phyloP scores from a whole-genome alignment of 2,329 filamentous ascomycete species.

The Pseudocercospora musae region DNA sequence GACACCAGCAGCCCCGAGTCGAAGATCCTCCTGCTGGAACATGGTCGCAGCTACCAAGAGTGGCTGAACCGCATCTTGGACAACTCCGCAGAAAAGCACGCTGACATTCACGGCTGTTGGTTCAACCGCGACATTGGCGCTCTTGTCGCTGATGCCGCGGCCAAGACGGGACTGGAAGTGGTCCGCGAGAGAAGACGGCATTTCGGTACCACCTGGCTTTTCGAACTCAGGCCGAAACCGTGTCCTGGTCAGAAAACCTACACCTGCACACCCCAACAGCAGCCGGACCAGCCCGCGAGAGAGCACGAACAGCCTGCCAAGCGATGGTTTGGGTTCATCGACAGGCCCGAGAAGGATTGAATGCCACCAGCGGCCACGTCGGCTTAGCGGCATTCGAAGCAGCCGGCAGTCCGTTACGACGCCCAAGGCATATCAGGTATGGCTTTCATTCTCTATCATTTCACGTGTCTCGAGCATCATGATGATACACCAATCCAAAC shows the following conservation, averaged over 20 bases:
- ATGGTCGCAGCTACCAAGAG: slow-evolving; percentile 47
- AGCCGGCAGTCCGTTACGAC: no score
- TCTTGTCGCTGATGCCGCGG: slow-evolving; percentile 48
- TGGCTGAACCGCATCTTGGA: slow-evolving; percentile 50
- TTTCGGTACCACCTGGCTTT: slow-evolving; percentile 50
- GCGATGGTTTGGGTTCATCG: slow-evolving; percentile 13
- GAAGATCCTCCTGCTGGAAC: slow-evolving; percentile 49
- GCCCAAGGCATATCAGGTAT: no score
- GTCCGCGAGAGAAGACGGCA: slow-evolving; percentile 46
- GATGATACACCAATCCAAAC: slow-evolving; percentile 30
- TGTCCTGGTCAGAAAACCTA: background rate
- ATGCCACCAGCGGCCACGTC: background rate
- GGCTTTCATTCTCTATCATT: background rate
- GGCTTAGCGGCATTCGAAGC: background rate
- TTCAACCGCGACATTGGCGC: slow-evolving; percentile 52
- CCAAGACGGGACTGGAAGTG: slow-evolving; percentile 46
- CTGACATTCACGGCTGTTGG: slow-evolving; percentile 51
- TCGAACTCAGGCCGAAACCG: slow-evolving; percentile 43
- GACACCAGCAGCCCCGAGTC: slow-evolving; percentile 43
- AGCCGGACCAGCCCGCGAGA: background rate
- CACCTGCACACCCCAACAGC: background rate
- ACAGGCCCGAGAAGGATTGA: background rate
- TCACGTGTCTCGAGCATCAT: slow-evolving; percentile 8
- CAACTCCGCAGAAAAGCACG: slow-evolving; percentile 46
- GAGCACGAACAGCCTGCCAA: background rate